Evolutionary conservation across 2,329 filamentous ascomycete species (phyloP).

Genomic region (Emergomyces pasteurianus): DNA sequence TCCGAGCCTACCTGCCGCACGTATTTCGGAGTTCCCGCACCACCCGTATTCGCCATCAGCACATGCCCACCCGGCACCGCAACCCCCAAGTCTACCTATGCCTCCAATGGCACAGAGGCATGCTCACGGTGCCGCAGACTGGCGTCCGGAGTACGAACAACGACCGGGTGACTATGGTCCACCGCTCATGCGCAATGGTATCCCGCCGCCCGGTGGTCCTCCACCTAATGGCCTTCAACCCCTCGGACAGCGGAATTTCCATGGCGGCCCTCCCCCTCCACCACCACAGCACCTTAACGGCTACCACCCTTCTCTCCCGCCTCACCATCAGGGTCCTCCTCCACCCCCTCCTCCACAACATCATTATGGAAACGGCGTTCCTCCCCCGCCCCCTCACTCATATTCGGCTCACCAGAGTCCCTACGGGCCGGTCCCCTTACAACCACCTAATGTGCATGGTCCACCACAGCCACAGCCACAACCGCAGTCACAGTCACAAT

Average conservation of each 20-base stretch:
- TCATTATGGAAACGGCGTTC: slow-evolving; percentile 21
- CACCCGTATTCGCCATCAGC: slow-evolving; percentile 19
- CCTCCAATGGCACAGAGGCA: slow-evolving; percentile 19
- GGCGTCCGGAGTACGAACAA: slow-evolving; percentile 26
- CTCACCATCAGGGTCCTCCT: slow-evolving; percentile 17
- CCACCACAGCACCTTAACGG: slow-evolving; percentile 44
- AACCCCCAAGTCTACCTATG: slow-evolving; percentile 5
- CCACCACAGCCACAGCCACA: neutral
- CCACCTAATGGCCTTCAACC: slow-evolving; percentile 17
- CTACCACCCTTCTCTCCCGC: slow-evolving; percentile 23
- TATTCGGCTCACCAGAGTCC: slow-evolving; percentile 27
- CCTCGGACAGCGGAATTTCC: slow-evolving; percentile 24
- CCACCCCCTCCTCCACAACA: slow-evolving; percentile 14
- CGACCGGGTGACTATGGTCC: slow-evolving; percentile 21
- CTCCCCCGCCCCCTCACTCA: slow-evolving; percentile 24
- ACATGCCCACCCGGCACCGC: slow-evolving; percentile 11
- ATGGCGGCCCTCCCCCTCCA: slow-evolving; percentile 38
- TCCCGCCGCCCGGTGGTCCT: slow-evolving; percentile 9
- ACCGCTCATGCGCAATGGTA: slow-evolving; percentile 22
- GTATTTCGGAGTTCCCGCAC: slow-evolving; percentile 20
- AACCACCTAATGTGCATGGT: slow-evolving; percentile 20
- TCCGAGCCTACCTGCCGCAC: slow-evolving; percentile 23
- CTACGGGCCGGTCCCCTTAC: slow-evolving; percentile 24
- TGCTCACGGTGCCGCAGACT: slow-evolving; percentile 20
- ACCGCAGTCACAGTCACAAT: neutral